These are phyloP conservation scores for Pyrus betulifolia DNA, from an alignment of 306 rosid species.

Conservation along the genomic window DNA sequence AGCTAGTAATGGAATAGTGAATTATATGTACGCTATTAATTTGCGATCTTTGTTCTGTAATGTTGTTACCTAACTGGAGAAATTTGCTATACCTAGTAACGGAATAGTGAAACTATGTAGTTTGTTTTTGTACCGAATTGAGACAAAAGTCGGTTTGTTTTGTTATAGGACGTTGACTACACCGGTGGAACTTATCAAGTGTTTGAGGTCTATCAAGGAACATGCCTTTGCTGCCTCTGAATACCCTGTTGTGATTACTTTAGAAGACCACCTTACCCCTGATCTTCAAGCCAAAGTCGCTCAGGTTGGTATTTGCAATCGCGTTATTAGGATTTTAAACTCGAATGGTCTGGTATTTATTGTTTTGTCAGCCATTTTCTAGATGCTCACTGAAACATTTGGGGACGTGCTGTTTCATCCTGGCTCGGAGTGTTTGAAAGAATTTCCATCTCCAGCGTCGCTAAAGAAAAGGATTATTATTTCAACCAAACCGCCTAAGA, in stretches of 20 bases:
- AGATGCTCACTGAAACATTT: conserved; percentile 74
- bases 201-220: conserved; percentile 78
- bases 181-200: conserved; percentile 82
- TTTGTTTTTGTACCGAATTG: neutral
- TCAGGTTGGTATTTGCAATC: conserved; percentile 36
- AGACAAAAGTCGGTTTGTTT: conserved; percentile 3
- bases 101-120: neutral
- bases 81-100: too few species aligned
- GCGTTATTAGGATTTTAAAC: conserved; percentile 4
- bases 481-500: conserved; percentile 98
- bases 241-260: conserved; percentile 85
- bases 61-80: too few species aligned
- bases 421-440: conserved; percentile 56
- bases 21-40: too few species aligned
- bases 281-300: conserved; percentile 96
- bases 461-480: conserved; percentile 71
- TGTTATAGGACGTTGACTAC: conserved; percentile 74
- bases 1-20: too few species aligned
- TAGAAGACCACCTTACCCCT: conserved; percentile 92
- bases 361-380: conserved; percentile 23
- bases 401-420: conserved; percentile 73
- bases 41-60: too few species aligned
- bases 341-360: conserved; percentile 13
- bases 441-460: conserved; percentile 90
- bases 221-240: conserved; percentile 76